Conservation (phyloP, 1,284 basidiomycete genomes). For the Ustilago sp. region DNA sequence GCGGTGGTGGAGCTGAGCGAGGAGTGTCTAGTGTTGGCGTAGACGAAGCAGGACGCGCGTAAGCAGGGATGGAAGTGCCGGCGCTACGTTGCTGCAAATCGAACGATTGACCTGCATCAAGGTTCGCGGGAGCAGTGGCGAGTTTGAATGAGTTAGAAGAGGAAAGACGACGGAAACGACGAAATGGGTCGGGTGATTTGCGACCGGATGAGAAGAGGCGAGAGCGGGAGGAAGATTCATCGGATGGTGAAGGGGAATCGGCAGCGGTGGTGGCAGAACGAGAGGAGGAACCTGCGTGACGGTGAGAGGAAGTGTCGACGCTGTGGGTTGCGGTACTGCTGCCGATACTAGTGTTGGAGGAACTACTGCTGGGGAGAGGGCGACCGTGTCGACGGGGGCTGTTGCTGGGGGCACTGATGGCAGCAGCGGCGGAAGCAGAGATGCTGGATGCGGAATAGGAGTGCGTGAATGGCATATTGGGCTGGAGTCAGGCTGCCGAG, state of each 20-base stretch:
- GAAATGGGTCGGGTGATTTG: conserved; percentile 53
- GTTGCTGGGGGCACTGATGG: conserved; percentile 1
- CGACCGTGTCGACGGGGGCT: neutral
- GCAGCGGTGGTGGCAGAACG: conserved; percentile 7
- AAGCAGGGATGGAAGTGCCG: conserved; percentile 13
- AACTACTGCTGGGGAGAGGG: neutral
- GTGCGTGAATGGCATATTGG: conserved; percentile 5
- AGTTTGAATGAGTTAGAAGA: conserved; percentile 42
- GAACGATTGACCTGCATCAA: conserved; percentile 21
- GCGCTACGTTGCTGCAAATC: conserved; percentile 16
- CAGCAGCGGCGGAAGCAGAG: conserved; percentile 3
- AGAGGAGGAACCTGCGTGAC: conserved; percentile 5
- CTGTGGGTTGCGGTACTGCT: neutral
- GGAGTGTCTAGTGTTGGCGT: conserved; percentile 14
- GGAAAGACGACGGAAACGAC: conserved; percentile 44
- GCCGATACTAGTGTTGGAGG: conserved; percentile 3
- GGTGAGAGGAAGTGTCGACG: conserved; percentile 13
- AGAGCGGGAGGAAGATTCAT: conserved; percentile 18
- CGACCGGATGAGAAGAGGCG: conserved; percentile 44
- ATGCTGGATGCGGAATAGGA: neutral
- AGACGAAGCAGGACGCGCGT: conserved; percentile 10
- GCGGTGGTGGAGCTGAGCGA: conserved; percentile 33
- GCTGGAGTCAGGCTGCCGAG: neutral
- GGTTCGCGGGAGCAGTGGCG: conserved; percentile 19
- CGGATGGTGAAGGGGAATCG: conserved; percentile 9